phyloP scores from a whole-genome alignment of 176 grass and related monocot genomes.

The Chloris gayana region DNA sequence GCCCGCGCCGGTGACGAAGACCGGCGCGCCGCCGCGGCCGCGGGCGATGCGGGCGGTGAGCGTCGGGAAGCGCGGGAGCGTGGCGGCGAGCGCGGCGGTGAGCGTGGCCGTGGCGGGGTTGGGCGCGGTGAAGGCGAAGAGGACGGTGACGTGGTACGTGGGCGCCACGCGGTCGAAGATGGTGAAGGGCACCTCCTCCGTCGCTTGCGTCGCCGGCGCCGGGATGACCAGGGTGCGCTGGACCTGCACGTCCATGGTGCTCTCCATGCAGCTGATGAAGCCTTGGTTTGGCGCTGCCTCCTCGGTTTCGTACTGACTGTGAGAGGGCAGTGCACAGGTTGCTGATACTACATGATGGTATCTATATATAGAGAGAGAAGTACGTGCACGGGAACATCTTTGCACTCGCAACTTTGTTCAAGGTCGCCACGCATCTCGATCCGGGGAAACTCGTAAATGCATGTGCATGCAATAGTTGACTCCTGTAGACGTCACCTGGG shows the following conservation, averaged over 20 bases:
- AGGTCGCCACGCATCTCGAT: background rate
- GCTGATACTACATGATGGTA: background rate
- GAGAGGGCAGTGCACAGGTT: background rate
- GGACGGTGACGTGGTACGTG: slow-evolving; percentile 50
- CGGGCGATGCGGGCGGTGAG: slow-evolving; percentile 40
- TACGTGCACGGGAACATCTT: background rate
- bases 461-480: slow-evolving; percentile 5
- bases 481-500: background rate
- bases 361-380: background rate
- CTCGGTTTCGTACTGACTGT: too few species aligned
- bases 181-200: slow-evolving; percentile 41
- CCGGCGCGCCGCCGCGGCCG: slow-evolving; percentile 1
- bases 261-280: background rate
- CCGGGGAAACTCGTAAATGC: background rate
- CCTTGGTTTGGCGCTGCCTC: too few species aligned
- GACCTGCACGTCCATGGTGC: slow-evolving; percentile 46
- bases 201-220: background rate
- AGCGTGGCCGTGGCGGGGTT: slow-evolving; percentile 38
- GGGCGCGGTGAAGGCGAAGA: slow-evolving; percentile 53
- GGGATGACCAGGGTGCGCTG: slow-evolving; percentile 22
- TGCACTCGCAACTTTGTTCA: background rate
- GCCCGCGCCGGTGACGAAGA: slow-evolving; percentile 12
- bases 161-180: slow-evolving; percentile 55
- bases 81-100: slow-evolving; percentile 30
- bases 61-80: slow-evolving; percentile 44